Conservation (phyloP, 1,139 yeast species). For the Groenewaldozyma auringiensis region DNA sequence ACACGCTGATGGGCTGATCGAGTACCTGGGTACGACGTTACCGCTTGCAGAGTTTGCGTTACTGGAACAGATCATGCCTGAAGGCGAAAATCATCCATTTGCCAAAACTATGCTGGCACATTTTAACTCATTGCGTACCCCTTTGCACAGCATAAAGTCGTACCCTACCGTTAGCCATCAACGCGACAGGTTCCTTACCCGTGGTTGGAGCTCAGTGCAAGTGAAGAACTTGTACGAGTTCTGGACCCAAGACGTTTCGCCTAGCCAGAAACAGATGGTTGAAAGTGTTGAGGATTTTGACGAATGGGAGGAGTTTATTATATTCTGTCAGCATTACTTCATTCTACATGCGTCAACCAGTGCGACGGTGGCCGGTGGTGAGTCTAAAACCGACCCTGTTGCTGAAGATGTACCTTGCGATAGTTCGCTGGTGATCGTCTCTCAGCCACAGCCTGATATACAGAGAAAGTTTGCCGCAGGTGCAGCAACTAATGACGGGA, state of each 20-base stretch:
- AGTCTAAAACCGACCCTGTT: constrained; percentile 6
- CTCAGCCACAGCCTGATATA: not conserved
- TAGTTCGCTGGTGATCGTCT: not conserved
- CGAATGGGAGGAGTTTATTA: constrained; percentile 74
- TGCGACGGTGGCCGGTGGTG: not conserved
- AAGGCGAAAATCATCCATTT: constrained; percentile 56
- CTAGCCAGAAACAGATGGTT: constrained; percentile 38
- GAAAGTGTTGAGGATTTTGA: constrained; percentile 60
- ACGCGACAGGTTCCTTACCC: constrained; percentile 39
- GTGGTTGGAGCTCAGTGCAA: constrained; percentile 45
- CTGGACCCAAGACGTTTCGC: constrained; percentile 45
- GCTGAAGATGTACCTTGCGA: constrained; percentile 6
- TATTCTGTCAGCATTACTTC: constrained; percentile 71
- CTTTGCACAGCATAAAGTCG: constrained; percentile 55
- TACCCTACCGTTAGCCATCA: constrained; percentile 52
- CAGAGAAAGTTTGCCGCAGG: constrained; percentile 47
- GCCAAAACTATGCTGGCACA: constrained; percentile 70
- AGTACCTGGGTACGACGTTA: constrained; percentile 38
- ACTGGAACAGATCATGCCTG: constrained; percentile 66
- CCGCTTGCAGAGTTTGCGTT: constrained; percentile 55
- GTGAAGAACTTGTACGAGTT: constrained; percentile 49
- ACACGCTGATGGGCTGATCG: constrained; percentile 59
- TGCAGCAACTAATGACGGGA: constrained; percentile 27
- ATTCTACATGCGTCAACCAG: constrained; percentile 54
- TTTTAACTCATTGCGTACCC: constrained; percentile 59